phyloP scores from a whole-genome alignment of 2,329 filamentous ascomycete species.

The Pezicula carpinea region DNA sequence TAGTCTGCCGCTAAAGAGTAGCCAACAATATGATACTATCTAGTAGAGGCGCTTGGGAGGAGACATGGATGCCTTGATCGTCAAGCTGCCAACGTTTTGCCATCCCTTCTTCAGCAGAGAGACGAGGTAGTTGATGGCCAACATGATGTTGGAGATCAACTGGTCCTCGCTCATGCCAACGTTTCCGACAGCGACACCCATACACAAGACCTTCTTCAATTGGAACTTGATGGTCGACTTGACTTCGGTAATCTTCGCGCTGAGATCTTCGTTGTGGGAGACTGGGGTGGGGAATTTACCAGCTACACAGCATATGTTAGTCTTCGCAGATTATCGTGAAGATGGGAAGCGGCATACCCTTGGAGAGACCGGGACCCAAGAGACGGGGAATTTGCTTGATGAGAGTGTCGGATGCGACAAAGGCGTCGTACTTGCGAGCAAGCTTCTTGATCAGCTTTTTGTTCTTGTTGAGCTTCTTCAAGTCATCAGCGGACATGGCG shows the following conservation, averaged over 20 bases:
- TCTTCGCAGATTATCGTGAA: background rate
- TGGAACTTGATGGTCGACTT: slow-evolving; percentile 99
- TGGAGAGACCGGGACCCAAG: slow-evolving; percentile 95
- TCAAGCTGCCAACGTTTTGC: slow-evolving; percentile 99
- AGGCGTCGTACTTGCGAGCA: slow-evolving; percentile 99
- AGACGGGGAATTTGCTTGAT: slow-evolving; percentile 99
- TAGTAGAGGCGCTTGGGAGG: slow-evolving; percentile 98
- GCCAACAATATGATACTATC: slow-evolving; percentile 17
- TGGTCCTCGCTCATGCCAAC: slow-evolving; percentile 96
- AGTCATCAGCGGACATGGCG: slow-evolving; percentile 95
- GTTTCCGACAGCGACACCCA: slow-evolving; percentile 98
- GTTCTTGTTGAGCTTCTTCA: slow-evolving; percentile 99
- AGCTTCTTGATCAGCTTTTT: slow-evolving; percentile 99
- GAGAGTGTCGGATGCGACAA: slow-evolving; percentile 92
- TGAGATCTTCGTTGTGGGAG: slow-evolving; percentile 92
- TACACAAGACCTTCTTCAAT: slow-evolving; percentile 99
- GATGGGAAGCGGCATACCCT: slow-evolving; percentile 54
- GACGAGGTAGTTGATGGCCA: slow-evolving; percentile 99
- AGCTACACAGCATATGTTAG: slow-evolving; percentile 50
- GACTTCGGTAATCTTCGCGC: slow-evolving; percentile 96
- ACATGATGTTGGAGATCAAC: slow-evolving; percentile 97
- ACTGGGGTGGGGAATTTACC: slow-evolving; percentile 99
- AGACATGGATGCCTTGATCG: slow-evolving; percentile 99
- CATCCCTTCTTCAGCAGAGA: slow-evolving; percentile 99
- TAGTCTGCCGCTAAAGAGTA: too few species aligned